Percentiles rank a stretch among this genome's conserved stretches.
Evolutionary conservation across 352 stramenopile genomes (phyloP).

Genomic region (Phytophthora sp.): DNA sequence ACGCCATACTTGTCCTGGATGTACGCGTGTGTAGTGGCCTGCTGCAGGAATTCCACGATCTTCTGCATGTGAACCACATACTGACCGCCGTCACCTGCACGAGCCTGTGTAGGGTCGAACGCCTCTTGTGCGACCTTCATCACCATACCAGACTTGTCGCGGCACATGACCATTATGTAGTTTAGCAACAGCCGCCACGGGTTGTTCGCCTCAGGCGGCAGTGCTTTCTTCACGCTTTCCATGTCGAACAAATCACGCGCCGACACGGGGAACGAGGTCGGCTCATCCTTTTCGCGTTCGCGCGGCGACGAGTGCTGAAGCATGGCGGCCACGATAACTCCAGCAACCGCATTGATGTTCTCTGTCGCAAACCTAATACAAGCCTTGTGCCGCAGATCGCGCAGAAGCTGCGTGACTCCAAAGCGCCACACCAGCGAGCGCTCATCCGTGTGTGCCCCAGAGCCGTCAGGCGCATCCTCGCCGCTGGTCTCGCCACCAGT

Average conservation of each 20-base stretch:
- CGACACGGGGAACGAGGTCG: conserved; percentile 78
- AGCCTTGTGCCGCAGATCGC: conserved; percentile 78
- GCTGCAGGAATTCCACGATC: conserved; percentile 80
- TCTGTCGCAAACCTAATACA: conserved; percentile 85
- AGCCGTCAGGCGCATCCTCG: conserved; percentile 31
- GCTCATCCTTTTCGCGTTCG: conserved; percentile 82
- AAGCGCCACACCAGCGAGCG: conserved; percentile 83
- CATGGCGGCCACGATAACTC: conserved; percentile 83
- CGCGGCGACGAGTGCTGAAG: conserved; percentile 80
- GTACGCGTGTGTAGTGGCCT: conserved; percentile 83
- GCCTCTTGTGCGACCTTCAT: conserved; percentile 78
- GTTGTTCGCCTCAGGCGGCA: conserved; percentile 80
- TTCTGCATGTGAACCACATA: conserved; percentile 92
- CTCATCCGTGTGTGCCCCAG: conserved; percentile 52
- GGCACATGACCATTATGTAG: conserved; percentile 91
- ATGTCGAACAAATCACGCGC: conserved; percentile 80
- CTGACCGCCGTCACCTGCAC: conserved; percentile 78
- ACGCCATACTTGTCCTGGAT: conserved; percentile 84
- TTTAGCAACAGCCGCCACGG: conserved; percentile 87
- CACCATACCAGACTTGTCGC: conserved; percentile 89
- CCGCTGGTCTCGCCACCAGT: conserved; percentile 36
- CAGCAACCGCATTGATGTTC: conserved; percentile 86
- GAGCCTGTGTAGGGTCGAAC: conserved; percentile 67
- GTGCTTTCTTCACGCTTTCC: conserved; percentile 67
- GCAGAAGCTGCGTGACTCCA: conserved; percentile 79